phyloP scores from a whole-genome alignment of 192 early-diverging fungal species.

The Entomortierella chlamydospora region DNA sequence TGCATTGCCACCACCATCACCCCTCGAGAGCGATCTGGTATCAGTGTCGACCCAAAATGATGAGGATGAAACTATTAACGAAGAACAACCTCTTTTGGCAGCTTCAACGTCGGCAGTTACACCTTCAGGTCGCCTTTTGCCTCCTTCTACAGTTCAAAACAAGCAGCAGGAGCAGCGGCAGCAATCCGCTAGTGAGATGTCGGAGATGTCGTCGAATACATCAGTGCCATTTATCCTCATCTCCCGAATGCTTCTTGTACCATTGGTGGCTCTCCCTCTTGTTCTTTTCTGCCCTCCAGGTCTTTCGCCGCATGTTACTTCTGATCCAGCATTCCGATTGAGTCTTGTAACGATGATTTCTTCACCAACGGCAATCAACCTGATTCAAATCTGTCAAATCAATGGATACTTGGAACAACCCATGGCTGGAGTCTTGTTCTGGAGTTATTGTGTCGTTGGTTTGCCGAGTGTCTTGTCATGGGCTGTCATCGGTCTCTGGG shows the following conservation, averaged over 20 bases:
- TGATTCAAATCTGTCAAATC: constrained; percentile 75
- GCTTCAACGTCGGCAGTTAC: too few relatives aligned
- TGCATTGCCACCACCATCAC: neutral
- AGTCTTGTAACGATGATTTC: constrained; percentile 69
- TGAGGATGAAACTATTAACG: constrained; percentile 13
- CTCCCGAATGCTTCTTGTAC: constrained; percentile 32
- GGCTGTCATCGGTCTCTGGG: constrained; percentile 40
- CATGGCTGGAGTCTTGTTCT: constrained; percentile 74
- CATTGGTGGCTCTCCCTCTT: constrained; percentile 23
- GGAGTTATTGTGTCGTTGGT: constrained; percentile 67
- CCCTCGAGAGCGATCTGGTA: too few relatives aligned
- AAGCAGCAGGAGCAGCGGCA: neutral
- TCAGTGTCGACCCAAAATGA: too few relatives aligned
- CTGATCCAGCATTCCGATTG: constrained; percentile 73
- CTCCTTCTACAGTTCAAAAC: neutral
- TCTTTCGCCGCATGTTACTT: constrained; percentile 57
- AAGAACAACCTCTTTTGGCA: neutral
- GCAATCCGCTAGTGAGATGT: too few relatives aligned
- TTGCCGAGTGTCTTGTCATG: constrained; percentile 43
- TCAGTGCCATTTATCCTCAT: constrained; percentile 32
- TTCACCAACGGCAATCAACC: constrained; percentile 77
- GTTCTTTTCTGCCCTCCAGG: constrained; percentile 41
- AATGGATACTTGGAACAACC: constrained; percentile 76
- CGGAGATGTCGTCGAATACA: constrained; percentile 14
- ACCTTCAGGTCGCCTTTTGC: too few relatives aligned